Evolutionary conservation across 306 rosid species (phyloP).

Genomic region (Rosa persica): DNA sequence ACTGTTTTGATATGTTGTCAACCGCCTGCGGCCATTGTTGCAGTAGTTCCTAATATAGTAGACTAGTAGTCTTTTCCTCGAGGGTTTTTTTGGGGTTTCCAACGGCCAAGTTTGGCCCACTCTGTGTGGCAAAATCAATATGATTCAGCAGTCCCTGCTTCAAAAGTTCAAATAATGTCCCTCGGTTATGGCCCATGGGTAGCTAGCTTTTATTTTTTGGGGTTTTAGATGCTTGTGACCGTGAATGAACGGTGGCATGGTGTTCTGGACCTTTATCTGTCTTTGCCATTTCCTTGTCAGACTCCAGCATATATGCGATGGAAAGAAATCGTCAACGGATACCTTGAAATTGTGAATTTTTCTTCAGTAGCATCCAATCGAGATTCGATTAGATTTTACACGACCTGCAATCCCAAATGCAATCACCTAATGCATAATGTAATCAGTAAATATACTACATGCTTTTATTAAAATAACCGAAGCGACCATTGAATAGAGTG

Average conservation of each 20-base stretch:
- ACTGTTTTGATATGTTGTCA: constrained; percentile 2
- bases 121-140: not conserved
- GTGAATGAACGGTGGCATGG: not conserved
- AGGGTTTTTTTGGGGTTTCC: not conserved
- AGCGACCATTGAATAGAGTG: no score
- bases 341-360: not conserved
- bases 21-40: constrained; percentile 7
- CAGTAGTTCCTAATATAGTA: not conserved
- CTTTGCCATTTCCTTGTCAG: not conserved
- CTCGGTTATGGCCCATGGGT: not conserved
- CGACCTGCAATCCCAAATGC: no score
- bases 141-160: not conserved
- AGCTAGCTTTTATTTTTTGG: not conserved
- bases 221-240: not conserved
- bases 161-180: not conserved
- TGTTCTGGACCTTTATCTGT: not conserved
- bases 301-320: not conserved
- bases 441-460: no score
- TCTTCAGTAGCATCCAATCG: no score
- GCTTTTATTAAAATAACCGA: no score
- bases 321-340: not conserved
- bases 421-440: no score
- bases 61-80: not conserved
- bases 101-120: not conserved
- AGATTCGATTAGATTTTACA: no score